Evolutionary conservation across 2,329 filamentous ascomycete genomes (phyloP), one percentile per base, ranked within the genome.

Genomic region (Aspergillus sp.): DNA sequence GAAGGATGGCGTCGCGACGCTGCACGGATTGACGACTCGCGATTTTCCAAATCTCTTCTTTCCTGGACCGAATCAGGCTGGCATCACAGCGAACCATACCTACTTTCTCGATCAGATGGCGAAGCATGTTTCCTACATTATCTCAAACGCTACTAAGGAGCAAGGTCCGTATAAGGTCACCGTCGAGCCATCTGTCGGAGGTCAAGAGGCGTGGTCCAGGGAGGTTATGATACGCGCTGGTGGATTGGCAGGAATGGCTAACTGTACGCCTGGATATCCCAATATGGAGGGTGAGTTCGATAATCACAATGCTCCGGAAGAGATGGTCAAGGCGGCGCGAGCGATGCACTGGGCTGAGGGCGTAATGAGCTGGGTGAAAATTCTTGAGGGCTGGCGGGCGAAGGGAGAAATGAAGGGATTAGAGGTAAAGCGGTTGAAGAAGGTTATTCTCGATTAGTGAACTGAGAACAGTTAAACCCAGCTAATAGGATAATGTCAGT

Each of bases 21-120:
- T 82, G 0, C 79, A 83, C 59, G 80, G 78, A 7, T 60, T 75
- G 5, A 60, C 69, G 4, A 71, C 66, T 0, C 63, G 65, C 51
- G 71, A 68, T 0, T 82, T 82, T 49, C 79, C 80, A 1, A 83
- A 83, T 53, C 54, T 81, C 42, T 76, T 80, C 69, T 73, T 75
- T 55, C 57, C 70, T 0, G 72, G 72, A 10, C 56, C 69, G 0
- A 47, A 60, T n/a, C 77, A 80, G 60, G 56, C 63, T 1, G 70
- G 62, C 32, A 60, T 66, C 1, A 62, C 65, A 1, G 57, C 61
- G 1, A 77, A 76, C 53, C 67, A 67, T 20, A 60, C 62, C 37
- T 70, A 65, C 33, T 52, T 60, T 1, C 55, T 73, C 4, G 69
- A 74, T 23, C 54, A 62, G 0, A 49, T 67, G 9, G 60, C 67